phyloP scores from a whole-genome alignment of 192 early-diverging fungal genomes.

The Podila epigama region DNA sequence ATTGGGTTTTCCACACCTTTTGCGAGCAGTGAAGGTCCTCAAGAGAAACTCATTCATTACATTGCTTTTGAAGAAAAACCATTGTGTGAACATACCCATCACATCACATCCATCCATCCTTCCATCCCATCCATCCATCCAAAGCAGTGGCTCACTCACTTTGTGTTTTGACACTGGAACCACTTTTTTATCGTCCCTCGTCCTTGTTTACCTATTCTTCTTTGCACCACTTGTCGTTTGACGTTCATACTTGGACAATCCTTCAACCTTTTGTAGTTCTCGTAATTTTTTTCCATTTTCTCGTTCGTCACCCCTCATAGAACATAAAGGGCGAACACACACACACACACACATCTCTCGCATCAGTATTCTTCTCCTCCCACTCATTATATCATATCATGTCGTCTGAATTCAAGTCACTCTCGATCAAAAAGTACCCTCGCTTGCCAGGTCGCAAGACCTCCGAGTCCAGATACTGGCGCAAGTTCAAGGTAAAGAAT shows the following conservation, averaged over 20 bases:
- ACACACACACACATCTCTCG: background rate
- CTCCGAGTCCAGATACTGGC: constrained; percentile 78
- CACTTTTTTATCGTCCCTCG: background rate
- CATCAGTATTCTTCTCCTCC: background rate
- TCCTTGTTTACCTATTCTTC: background rate
- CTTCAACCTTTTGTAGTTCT: too few relatives aligned
- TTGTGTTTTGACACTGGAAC: too few relatives aligned
- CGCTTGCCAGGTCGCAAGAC: constrained; percentile 61
- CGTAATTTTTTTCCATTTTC: too few relatives aligned
- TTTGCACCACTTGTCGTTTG: background rate
- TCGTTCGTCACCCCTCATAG: background rate
- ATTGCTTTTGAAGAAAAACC: constrained; percentile 27
- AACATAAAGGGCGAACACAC: background rate
- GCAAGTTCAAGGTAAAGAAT: constrained; percentile 71
- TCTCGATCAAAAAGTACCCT: constrained; percentile 62
- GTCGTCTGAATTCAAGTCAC: constrained; percentile 64
- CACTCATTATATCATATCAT: constrained; percentile 4
- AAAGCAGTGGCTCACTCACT: too few relatives aligned
- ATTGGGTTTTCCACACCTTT: background rate
- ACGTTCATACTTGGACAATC: too few relatives aligned
- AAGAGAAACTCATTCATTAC: too few relatives aligned
- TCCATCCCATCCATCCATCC: background rate
- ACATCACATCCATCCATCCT: background rate
- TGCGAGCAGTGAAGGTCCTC: background rate
- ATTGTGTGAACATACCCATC: constrained; percentile 2